Evolutionary conservation across 257 asterid species (phyloP).

Genomic region (Sherardia arvensis): DNA sequence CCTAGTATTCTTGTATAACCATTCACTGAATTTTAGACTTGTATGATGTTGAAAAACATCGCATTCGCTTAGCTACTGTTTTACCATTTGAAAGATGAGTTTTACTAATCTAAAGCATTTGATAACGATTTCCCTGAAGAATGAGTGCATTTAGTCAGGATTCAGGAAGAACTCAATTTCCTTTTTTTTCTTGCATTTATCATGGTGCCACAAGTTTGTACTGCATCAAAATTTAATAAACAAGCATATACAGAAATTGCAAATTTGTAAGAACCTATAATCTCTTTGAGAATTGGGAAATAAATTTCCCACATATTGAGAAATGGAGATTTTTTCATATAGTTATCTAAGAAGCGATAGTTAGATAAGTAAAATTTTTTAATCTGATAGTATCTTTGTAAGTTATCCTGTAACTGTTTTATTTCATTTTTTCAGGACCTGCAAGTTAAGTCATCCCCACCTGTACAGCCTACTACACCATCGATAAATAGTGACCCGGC

Average conservation of each 20-base stretch:
- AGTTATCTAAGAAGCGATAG: background rate
- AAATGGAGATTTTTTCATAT: background rate
- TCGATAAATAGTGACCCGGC: constrained; percentile 84
- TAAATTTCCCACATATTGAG: background rate
- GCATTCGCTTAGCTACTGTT: background rate
- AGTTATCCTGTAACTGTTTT: background rate
- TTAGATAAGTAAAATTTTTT: background rate
- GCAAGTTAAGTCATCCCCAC: constrained; percentile 90
- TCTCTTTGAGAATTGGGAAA: background rate
- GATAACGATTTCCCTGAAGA: background rate
- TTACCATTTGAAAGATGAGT: too few species aligned
- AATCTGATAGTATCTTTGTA: background rate
- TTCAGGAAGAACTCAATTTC: background rate
- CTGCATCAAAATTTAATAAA: background rate
- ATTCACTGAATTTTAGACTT: background rate
- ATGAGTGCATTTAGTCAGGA: background rate
- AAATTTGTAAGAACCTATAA: background rate
- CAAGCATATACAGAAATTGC: background rate
- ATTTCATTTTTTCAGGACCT: constrained; percentile 55
- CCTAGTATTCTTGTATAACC: background rate
- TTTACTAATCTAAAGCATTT: background rate
- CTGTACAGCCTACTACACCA: constrained; percentile 51
- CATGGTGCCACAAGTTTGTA: background rate
- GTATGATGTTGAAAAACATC: too few species aligned
- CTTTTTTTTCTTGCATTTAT: background rate